phyloP scores from a whole-genome alignment of 177 flowering plant species.

The Vitis hybrid region DNA sequence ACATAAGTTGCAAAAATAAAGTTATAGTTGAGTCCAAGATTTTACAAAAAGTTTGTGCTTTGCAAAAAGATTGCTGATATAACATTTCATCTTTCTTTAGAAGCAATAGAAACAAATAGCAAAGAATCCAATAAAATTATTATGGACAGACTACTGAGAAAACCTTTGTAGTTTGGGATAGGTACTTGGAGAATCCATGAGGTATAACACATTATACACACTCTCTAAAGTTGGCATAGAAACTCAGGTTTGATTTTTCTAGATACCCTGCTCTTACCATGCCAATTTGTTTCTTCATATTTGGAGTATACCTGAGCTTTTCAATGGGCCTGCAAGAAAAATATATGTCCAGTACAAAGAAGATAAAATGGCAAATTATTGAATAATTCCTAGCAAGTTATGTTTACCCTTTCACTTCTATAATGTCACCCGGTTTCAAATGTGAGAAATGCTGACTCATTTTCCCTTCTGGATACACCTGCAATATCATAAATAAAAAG shows the following conservation, averaged over 20 bases:
- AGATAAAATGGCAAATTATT: background rate
- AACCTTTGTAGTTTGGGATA: too few species aligned
- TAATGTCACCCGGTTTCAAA: conserved; percentile 86
- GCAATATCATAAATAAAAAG: conserved; percentile 13
- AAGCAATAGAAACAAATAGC: too few species aligned
- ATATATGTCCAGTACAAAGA: background rate
- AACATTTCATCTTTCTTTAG: too few species aligned
- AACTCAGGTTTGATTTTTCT: background rate
- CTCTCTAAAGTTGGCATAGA: too few species aligned
- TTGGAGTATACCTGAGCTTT: conserved; percentile 87
- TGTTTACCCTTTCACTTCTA: conserved; percentile 95
- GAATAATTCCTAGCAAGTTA: background rate
- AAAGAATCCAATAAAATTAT: too few species aligned
- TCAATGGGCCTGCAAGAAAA: conserved; percentile 84
- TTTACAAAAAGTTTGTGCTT: too few species aligned
- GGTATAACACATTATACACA: too few species aligned
- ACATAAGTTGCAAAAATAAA: too few species aligned
- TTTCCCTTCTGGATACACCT: conserved; percentile 98
- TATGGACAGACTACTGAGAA: too few species aligned
- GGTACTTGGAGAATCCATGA: too few species aligned
- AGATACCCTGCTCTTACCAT: conserved; percentile 60
- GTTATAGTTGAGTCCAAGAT: too few species aligned
- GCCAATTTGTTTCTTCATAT: conserved; percentile 97
- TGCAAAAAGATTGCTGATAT: too few species aligned
- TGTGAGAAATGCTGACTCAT: conserved; percentile 93